A percentile compares a stretch with the other conserved stretches of the same genome.
Conservation (phyloP, 2,329 filamentous ascomycete genomes). For the Penicillium olsonii region DNA sequence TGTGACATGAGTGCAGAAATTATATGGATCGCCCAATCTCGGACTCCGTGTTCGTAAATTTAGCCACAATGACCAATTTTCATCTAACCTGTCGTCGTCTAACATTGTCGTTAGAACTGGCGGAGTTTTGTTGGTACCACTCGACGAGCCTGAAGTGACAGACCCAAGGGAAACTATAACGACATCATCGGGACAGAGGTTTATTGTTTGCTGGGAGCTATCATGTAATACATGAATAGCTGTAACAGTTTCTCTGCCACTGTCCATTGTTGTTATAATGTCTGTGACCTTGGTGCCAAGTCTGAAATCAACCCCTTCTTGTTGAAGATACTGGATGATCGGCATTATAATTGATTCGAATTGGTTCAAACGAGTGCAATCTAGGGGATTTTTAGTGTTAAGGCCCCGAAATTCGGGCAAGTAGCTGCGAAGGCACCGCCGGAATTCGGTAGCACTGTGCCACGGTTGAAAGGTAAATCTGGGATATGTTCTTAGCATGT, state of each 20-base stretch:
- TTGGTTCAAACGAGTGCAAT: slow-evolving; percentile 18
- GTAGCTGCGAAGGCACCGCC: slow-evolving; percentile 3
- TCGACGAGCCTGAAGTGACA: slow-evolving; percentile 13
- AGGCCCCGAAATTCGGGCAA: slow-evolving; percentile 13
- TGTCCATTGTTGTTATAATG: slow-evolving; percentile 1
- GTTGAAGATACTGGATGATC: slow-evolving; percentile 11
- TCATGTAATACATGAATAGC: neutral
- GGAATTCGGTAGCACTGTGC: slow-evolving; percentile 20
- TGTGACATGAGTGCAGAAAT: slow-evolving; percentile 40
- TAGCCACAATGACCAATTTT: slow-evolving; percentile 46
- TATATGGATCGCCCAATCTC: slow-evolving; percentile 43
- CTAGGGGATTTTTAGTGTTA: slow-evolving; percentile 12
- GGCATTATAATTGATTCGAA: slow-evolving; percentile 15
- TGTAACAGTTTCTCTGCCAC: neutral
- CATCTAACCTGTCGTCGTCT: slow-evolving; percentile 26
- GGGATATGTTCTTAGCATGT: too few species aligned
- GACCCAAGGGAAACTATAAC: slow-evolving; percentile 16
- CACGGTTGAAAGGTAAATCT: slow-evolving; percentile 21
- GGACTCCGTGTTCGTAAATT: slow-evolving; percentile 40
- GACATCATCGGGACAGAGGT: slow-evolving; percentile 7
- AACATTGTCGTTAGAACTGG: neutral
- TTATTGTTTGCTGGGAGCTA: neutral
- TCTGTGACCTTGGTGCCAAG: slow-evolving; percentile 14
- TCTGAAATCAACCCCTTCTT: slow-evolving; percentile 13
- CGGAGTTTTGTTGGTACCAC: slow-evolving; percentile 11